A percentile compares a stretch with the other conserved stretches of the same genome.
Conservation (phyloP, 495 filamentous ascomycete species). For the Astrothelium macrocarpum region DNA sequence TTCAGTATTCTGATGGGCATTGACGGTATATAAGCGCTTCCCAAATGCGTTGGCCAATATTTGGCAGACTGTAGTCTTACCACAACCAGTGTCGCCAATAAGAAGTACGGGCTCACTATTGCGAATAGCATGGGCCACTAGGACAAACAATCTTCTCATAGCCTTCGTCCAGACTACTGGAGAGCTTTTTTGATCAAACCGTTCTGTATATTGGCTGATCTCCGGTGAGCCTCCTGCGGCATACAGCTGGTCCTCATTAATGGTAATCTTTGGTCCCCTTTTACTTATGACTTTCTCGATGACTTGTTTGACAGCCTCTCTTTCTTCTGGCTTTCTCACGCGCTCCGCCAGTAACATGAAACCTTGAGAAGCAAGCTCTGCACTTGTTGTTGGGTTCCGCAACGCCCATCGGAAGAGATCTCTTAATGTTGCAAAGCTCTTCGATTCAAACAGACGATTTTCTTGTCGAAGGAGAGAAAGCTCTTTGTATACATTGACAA, state of each 20-base stretch:
- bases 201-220: slow-evolving; percentile 42
- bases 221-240: slow-evolving; percentile 43
- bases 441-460: slow-evolving; percentile 87
- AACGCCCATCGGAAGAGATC: slow-evolving; percentile 98
- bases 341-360: slow-evolving; percentile 94
- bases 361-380: slow-evolving; percentile 83
- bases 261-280: slow-evolving; percentile 45
- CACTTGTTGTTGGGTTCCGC: slow-evolving; percentile 68
- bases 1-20: slow-evolving; percentile 95
- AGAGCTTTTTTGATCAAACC: slow-evolving; percentile 39
- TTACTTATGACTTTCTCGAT: slow-evolving; percentile 83
- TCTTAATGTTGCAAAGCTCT: slow-evolving; percentile 91
- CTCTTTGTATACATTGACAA: slow-evolving; percentile 90
- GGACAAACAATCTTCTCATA: slow-evolving; percentile 80
- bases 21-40: slow-evolving; percentile 74
- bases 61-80: slow-evolving; percentile 95
- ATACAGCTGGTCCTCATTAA: slow-evolving; percentile 68
- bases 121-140: slow-evolving; percentile 72
- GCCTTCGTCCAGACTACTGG: slow-evolving; percentile 83
- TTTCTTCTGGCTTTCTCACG: slow-evolving; percentile 83
- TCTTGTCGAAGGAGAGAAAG: slow-evolving; percentile 82
- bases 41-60: slow-evolving; percentile 71
- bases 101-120: slow-evolving; percentile 92
- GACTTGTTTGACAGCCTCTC: slow-evolving; percentile 68
- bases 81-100: slow-evolving; percentile 93